Evolutionary conservation across 495 filamentous ascomycete species (phyloP).

Genomic region (Penicillium daleae): DNA sequence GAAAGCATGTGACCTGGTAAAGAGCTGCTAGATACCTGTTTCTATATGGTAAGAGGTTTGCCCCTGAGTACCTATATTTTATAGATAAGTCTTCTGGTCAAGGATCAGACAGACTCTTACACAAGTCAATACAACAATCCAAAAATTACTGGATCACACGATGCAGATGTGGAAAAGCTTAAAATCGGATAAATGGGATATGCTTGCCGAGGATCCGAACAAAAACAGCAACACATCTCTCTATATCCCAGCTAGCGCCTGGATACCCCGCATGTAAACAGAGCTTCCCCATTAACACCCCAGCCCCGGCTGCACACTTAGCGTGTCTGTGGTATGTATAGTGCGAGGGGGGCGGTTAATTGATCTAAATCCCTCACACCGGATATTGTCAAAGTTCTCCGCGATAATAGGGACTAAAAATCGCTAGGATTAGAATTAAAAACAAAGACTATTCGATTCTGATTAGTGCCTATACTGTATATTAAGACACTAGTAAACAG

Average conservation of each 20-base stretch:
- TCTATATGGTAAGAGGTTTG: not conserved
- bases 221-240: constrained; percentile 1
- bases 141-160: not conserved
- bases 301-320: constrained; percentile 5
- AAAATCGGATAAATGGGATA: constrained; percentile 3
- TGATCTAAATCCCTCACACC: not conserved
- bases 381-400: constrained; percentile 1
- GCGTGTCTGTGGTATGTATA: constrained; percentile 2
- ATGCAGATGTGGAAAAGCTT: constrained; percentile 10
- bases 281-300: constrained; percentile 7
- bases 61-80: not conserved
- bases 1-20: too few species aligned
- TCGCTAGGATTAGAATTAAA: not conserved
- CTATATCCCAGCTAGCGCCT: constrained; percentile 7
- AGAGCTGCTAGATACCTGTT: too few species aligned
- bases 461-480: too few species aligned
- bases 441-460: not conserved
- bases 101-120: not conserved
- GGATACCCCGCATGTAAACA: constrained; percentile 8
- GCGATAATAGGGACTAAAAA: not conserved
- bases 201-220: not conserved
- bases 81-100: not conserved
- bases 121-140: not conserved
- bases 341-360: constrained; percentile 2
- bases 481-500: too few species aligned